Base-by-base conservation (phyloP, 2,329 filamentous ascomycete species). In the Beauveria brongniartii region DNA sequence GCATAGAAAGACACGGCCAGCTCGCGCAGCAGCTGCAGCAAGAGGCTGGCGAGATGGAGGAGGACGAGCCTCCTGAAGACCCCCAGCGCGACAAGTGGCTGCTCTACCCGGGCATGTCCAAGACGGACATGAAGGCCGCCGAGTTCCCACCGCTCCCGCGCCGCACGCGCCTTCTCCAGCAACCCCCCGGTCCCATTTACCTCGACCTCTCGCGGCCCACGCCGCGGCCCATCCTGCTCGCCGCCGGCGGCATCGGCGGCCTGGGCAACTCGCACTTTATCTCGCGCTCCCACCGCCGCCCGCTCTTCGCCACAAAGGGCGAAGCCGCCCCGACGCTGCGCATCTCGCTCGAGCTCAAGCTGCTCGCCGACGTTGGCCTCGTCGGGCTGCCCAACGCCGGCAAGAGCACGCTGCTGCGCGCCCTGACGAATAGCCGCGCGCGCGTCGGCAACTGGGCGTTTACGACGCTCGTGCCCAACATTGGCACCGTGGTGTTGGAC, bases 331-430 rank as follows among this genome's bases (percentile, higher is more conserved):
- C 94, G 68, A 87, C 84, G 44, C 79, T 99, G 69, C 86, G 87
- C 53, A 77, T 99, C 41, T 87, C 96, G 70, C 82, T 99, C 16
- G 94, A 99, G 73, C 82, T 99, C 64, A 97, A 97, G 78, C 83
- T 99, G 10, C 85, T 99, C 46, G 94, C 94, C 5, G 94, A 99
- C 73, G 89, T 99, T 8, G 94, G 94, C 0, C 82, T 99, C 2
- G 94, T 99, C 18, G 94, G 94, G 1, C 83, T 97, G 18, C 94
- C 94, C 1, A 99, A 99, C 72, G 94, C 93, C 5, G 94, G 94
- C 9, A 99, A 99, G 75, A 95, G 90, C 71, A 97, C 94, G 0
- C 81, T 99, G 1, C 82, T 97, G 18, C 87, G 94, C 20, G 88
- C 92, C 3, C 78, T 99, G 67, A 96, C 88, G 68, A 92, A 92